A percentile compares a stretch with the other conserved stretches of the same genome.
Evolutionary conservation across 805 yeast genomes (phyloP).

Genomic region (Candida sphagnicola): DNA sequence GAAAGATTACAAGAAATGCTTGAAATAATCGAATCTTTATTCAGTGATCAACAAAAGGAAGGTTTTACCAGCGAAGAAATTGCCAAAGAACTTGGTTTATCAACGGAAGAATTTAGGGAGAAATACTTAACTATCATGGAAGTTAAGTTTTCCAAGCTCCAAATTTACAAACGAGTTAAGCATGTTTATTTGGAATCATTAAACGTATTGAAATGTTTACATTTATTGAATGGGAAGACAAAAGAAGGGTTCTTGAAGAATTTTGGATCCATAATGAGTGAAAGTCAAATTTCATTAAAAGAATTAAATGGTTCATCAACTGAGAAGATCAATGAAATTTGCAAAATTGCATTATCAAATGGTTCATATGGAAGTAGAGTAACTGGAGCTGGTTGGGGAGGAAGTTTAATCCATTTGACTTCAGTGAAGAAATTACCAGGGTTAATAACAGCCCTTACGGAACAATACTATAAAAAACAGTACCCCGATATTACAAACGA

Average conservation of each 20-base stretch:
- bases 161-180: constrained; percentile 53
- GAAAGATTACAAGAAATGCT: constrained; percentile 38
- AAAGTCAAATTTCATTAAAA: constrained; percentile 53
- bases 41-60: constrained; percentile 28
- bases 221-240: constrained; percentile 29
- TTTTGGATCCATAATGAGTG: constrained; percentile 57
- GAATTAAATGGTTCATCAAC: constrained; percentile 51
- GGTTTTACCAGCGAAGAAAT: constrained; percentile 53
- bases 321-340: constrained; percentile 49
- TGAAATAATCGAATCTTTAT: constrained; percentile 39
- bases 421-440: constrained; percentile 34
- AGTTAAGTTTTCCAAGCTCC: constrained; percentile 53
- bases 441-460: constrained; percentile 40
- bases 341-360: constrained; percentile 47
- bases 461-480: constrained; percentile 46
- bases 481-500: constrained; percentile 46
- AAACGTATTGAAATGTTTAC: constrained; percentile 51
- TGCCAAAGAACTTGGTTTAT: constrained; percentile 37
- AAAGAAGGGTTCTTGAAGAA: constrained; percentile 31
- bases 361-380: constrained; percentile 66
- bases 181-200: constrained; percentile 63
- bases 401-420: constrained; percentile 65
- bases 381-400: constrained; percentile 84
- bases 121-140: constrained; percentile 49
- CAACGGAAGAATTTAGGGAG: constrained; percentile 39